Percentiles rank a stretch among this genome's conserved stretches.
Conservation (phyloP, 1,284 basidiomycete species). For the Tilletiopsis washingtonensis region DNA sequence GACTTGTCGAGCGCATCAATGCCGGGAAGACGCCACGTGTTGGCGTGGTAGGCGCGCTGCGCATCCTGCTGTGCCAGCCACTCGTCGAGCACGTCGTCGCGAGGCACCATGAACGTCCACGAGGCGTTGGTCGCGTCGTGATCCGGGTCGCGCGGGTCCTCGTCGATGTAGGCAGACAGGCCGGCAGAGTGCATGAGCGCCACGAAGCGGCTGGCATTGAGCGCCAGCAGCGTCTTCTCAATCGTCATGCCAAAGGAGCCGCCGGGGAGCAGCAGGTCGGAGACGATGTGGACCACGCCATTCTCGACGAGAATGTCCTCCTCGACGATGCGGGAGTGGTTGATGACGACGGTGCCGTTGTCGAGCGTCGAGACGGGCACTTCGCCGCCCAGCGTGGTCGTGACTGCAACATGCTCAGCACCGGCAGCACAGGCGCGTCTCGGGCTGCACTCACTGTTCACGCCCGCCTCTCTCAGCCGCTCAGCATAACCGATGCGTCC, state of each 20-base stretch:
- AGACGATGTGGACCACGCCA: conserved; percentile 81
- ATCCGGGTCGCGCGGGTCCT: conserved; percentile 15
- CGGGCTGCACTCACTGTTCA: neutral
- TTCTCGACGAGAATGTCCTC: conserved; percentile 43
- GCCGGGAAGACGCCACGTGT: neutral
- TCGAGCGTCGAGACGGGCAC: conserved; percentile 15
- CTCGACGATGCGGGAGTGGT: conserved; percentile 20
- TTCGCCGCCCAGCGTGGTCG: conserved; percentile 36
- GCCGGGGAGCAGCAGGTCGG: conserved; percentile 69
- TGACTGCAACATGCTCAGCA: conserved; percentile 8
- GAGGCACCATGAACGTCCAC: conserved; percentile 63
- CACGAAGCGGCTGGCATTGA: conserved; percentile 87
- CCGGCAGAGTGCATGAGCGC: conserved; percentile 66
- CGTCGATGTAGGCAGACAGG: conserved; percentile 52
- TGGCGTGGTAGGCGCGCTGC: too few species aligned
- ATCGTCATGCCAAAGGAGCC: conserved; percentile 72
- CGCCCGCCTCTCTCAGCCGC: conserved; percentile 4
- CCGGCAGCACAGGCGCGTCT: neutral
- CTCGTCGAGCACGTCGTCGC: conserved; percentile 66
- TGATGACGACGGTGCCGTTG: conserved; percentile 13
- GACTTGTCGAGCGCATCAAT: too few species aligned
- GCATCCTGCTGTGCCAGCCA: conserved; percentile 10
- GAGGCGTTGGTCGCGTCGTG: conserved; percentile 16
- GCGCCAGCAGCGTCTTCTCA: conserved; percentile 80
- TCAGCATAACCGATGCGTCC: conserved; percentile 30